Evolutionary conservation across 257 asterid species (phyloP), one percentile per base, ranked within the genome.

Genomic region (Rehmannia glutinosa): DNA sequence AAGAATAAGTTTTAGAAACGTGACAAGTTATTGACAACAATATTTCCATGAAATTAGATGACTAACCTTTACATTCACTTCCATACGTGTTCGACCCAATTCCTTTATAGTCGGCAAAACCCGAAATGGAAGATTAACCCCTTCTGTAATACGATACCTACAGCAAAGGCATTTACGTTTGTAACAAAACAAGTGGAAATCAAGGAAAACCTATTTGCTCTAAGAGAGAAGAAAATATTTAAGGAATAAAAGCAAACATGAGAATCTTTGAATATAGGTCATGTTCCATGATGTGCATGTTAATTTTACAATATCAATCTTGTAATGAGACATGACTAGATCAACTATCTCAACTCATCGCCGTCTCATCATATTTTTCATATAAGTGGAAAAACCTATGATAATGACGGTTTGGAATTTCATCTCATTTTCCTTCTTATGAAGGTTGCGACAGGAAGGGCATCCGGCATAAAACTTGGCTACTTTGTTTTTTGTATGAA

Each of bases 21-120:
- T 62, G 32, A n/a, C 28, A 17, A 4, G 46, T 39, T 20, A 33
- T 21, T 33, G 20, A 39, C 43, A 46, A 25, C 11, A 2, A 64
- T 52, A 35, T 32, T 41, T 25, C 60, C 33, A 53, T 39, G 64
- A 68, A 68, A 61, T 64, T 53, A 66, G 64, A 74, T 49, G 59
- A 76, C 91, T 70, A 76, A 91, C 99, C 99, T 91, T 94, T 20
- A 94, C 97, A 75, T 94, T 94, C 79, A 94, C 97, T 85, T 94
- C 99, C 97, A 94, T 88, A 69, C 99, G 97, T 43, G 99, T 91
- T 47, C 99, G 91, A 57, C 99, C 99, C 82, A 91, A 80, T 81
- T 94, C 99, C 86, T 94, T 94, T 79, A 94, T 91, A 62, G 99
- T 94, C 59, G 99, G 99, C 77, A 94, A 77, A 49, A 94, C 99